These are phyloP conservation scores for Clausena lansium DNA, from an alignment of 345 rosid species.

Conservation along the genomic window DNA sequence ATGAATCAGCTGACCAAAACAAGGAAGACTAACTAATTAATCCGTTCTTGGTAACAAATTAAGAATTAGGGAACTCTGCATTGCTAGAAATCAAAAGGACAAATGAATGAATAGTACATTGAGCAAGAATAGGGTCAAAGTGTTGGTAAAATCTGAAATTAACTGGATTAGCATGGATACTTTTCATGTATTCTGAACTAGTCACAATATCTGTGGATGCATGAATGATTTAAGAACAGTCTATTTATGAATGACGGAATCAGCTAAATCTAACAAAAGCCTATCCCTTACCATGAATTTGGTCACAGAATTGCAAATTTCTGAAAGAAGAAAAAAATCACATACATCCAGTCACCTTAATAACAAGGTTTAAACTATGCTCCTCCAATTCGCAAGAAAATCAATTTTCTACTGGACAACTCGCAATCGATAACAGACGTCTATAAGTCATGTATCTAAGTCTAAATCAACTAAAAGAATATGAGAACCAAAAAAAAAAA, in stretches of 20 bases:
- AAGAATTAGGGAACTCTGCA: background rate
- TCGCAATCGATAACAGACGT: background rate
- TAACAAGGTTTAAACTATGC: background rate
- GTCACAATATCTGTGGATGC: background rate
- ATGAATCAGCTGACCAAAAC: background rate
- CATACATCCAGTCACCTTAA: background rate
- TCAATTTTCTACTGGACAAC: background rate
- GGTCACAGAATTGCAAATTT: background rate
- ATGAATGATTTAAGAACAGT: background rate
- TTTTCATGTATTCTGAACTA: background rate
- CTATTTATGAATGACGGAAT: background rate
- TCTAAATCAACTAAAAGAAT: background rate
- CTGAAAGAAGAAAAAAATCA: background rate
- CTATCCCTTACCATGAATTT: background rate
- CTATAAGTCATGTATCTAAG: background rate
- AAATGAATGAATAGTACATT: background rate
- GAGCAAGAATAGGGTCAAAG: background rate
- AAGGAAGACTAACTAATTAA: background rate
- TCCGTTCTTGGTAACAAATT: background rate
- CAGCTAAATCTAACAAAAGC: background rate
- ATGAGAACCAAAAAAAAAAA: background rate
- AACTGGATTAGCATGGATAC: background rate
- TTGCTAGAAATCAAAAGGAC: background rate
- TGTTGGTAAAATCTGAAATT: background rate
- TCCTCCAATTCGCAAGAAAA: background rate